These are phyloP conservation scores for Amphibolis antarctica DNA, from an alignment of 106 monocot species.

Conservation along the genomic window DNA sequence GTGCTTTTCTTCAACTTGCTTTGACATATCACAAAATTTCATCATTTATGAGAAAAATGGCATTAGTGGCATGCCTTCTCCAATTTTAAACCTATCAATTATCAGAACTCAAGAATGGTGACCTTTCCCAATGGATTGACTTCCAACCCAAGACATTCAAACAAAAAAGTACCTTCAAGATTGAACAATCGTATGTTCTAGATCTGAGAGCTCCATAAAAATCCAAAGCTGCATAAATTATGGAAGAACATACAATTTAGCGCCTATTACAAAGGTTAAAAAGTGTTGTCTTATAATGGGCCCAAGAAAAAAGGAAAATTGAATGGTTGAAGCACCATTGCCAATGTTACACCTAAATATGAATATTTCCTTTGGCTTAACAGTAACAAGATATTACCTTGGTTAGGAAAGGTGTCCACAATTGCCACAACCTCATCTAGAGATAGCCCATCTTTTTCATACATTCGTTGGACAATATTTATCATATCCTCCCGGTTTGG, in stretches of 20 bases:
- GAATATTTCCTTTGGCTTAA: neutral
- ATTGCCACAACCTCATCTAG: slow-evolving; percentile 39
- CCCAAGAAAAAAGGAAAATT: too few species aligned
- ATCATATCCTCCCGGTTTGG: slow-evolving; percentile 65
- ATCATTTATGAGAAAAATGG: too few species aligned
- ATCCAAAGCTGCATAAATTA: slow-evolving; percentile 57
- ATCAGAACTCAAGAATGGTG: neutral
- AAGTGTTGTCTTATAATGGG: too few species aligned
- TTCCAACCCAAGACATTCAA: neutral
- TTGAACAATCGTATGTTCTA: slow-evolving; percentile 74
- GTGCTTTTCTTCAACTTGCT: too few species aligned
- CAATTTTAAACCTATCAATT: too few species aligned
- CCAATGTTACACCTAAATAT: neutral
- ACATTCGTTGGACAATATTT: slow-evolving; percentile 79
- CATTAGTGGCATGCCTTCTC: too few species aligned
- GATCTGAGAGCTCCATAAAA: slow-evolving; percentile 90
- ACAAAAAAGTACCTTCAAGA: slow-evolving; percentile 40
- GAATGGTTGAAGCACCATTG: too few species aligned
- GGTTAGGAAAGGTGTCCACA: slow-evolving; percentile 85
- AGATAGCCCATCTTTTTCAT: slow-evolving; percentile 78
- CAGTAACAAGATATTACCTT: slow-evolving; percentile 28
- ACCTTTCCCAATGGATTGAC: neutral
- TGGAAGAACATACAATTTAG: neutral
- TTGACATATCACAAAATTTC: too few species aligned
- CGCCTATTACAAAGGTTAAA: too few species aligned